Conservation (phyloP, 2,329 filamentous ascomycete species). For the Diplodia corticola region DNA sequence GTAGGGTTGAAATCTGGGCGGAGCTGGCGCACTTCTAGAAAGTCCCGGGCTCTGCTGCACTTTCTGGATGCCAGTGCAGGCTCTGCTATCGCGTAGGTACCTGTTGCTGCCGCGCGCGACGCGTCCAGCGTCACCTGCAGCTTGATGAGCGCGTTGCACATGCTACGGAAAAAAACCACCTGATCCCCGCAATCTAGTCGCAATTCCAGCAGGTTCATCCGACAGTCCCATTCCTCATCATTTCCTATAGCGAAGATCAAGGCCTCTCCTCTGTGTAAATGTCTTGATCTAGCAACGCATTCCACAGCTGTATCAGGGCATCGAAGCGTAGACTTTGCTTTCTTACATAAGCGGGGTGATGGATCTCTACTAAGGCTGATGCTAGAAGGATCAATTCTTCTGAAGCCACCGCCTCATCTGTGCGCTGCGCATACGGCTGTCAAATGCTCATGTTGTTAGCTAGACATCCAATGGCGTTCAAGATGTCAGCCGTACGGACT, state of each 20-base stretch:
- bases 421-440: not conserved
- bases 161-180: not conserved
- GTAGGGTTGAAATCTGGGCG: conserved; percentile 5
- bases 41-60: not conserved
- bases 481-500: not conserved
- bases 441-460: not conserved
- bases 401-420: not conserved
- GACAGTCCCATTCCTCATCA: not conserved
- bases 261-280: too few species aligned
- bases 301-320: not conserved
- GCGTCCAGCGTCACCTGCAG: not conserved
- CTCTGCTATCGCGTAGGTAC: not conserved
- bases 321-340: not conserved
- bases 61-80: not conserved
- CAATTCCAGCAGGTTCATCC: not conserved
- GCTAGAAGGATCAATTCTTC: not conserved
- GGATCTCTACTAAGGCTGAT: not conserved
- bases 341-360: not conserved
- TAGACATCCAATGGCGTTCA: not conserved
- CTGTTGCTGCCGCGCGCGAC: not conserved
- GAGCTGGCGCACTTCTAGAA: not conserved
- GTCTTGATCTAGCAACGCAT: not conserved
- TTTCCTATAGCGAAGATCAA: too few species aligned
- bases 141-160: too few species aligned
- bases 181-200: not conserved